phyloP scores from a whole-genome alignment of 1,284 basidiomycete genomes.

The Amylostereum areolatum region DNA sequence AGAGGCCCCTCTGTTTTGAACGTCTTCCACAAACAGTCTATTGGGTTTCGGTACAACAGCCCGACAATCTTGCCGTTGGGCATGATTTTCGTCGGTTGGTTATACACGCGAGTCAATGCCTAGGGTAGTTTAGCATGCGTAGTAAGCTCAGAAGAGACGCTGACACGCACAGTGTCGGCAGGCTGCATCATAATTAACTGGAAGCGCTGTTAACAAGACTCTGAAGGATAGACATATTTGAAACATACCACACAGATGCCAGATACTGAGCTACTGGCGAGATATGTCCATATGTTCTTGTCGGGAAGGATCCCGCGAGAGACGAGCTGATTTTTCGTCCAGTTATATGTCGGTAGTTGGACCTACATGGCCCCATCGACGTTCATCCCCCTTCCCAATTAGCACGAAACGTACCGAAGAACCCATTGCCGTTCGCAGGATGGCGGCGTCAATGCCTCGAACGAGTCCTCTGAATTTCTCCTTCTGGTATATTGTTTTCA shows the following conservation, averaged over 20 bases:
- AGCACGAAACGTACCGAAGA: slow-evolving; percentile 52
- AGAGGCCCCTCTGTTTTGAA: slow-evolving; percentile 84
- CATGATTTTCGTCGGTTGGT: slow-evolving; percentile 77
- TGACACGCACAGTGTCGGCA: slow-evolving; percentile 66
- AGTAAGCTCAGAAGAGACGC: slow-evolving; percentile 18
- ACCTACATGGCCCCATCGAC: slow-evolving; percentile 40
- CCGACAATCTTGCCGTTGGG: slow-evolving; percentile 76
- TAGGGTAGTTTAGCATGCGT: slow-evolving; percentile 21
- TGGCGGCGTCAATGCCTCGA: slow-evolving; percentile 90
- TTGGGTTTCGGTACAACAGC: slow-evolving; percentile 82
- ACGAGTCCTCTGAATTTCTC: slow-evolving; percentile 80
- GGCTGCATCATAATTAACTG: slow-evolving; percentile 87
- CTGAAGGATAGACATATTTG: neutral
- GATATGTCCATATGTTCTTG: slow-evolving; percentile 82
- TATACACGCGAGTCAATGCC: slow-evolving; percentile 94
- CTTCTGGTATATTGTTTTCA: slow-evolving; percentile 71
- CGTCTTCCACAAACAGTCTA: slow-evolving; percentile 97
- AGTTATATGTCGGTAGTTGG: slow-evolving; percentile 94
- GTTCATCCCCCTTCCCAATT: neutral
- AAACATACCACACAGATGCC: slow-evolving; percentile 83
- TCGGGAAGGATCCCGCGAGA: slow-evolving; percentile 59
- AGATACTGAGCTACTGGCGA: slow-evolving; percentile 84
- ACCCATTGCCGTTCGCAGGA: slow-evolving; percentile 92
- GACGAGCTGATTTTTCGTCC: slow-evolving; percentile 77
- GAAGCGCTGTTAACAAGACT: slow-evolving; percentile 8